Evolutionary conservation across 2,329 filamentous ascomycete species (phyloP), one percentile per base, ranked within the genome.

Genomic region (Monosporascus ibericus): DNA sequence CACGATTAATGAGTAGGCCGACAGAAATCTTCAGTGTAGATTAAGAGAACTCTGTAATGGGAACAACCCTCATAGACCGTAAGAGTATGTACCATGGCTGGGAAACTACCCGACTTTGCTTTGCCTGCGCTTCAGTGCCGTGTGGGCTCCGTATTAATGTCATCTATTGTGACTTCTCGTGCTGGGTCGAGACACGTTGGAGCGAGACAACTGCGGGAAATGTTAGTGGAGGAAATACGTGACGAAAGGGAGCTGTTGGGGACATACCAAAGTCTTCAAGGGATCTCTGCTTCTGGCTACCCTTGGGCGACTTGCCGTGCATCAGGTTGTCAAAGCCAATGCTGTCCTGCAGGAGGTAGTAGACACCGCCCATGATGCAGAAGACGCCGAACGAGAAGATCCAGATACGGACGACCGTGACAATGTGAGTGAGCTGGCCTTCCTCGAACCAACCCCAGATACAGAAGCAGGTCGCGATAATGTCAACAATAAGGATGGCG

Each of bases 361-460:
- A 89, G 56, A 80, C 68, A 68, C 77, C 75, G 58, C 82, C 88
- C 81, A 92, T 84, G 67, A 91, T 80, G 69, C 86, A 90, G 79
- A 95, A 94, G 66, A 95, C 79, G 69, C 90, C 91, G 68, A 95
- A 90, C 17, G 90, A 92, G 79, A 92, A 94, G 65, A 94, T 84
- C 88, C 90, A 95, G 68, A 95, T 81, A 79, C 90, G 88, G 66
- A 95, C 85, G 50, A 95, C 87, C 47, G 89, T 85, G 58, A 95
- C 87, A 58, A 92, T 90, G 64, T 82, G 87, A 56, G 88, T 92
- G 48, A 65, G 62, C 58, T 82, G 72, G 48, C 81, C 77, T 58
- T 76, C 73, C 58, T 86, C 80, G 74, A 95, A 94, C 80, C 82
- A 92, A 70, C 90, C 90, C 69, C 90, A 95, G 67, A 92, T 75